These are phyloP conservation scores for Discostella pseudostelligera DNA, from an alignment of 108 stramenopile genomes.

Conservation along the genomic window DNA sequence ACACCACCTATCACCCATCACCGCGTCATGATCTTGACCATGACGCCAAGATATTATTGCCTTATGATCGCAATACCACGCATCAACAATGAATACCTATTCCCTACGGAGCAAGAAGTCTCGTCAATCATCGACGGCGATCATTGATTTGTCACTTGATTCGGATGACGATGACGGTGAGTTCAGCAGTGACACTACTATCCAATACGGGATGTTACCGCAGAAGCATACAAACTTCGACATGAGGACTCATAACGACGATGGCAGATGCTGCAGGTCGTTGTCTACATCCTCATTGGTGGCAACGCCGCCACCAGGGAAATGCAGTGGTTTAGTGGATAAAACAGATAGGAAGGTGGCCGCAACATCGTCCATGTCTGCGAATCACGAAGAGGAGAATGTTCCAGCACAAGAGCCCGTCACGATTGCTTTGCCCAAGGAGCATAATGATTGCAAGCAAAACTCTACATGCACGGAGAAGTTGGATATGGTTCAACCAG, in stretches of 20 bases:
- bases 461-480: not conserved
- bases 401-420: not conserved
- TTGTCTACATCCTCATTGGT: no score
- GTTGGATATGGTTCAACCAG: not conserved
- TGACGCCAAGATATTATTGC: no score
- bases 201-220: not conserved
- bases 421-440: not conserved
- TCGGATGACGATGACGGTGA: constrained; percentile 2
- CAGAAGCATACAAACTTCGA: no score
- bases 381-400: no score
- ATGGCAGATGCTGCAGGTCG: not conserved
- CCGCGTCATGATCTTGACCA: no score
- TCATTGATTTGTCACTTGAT: constrained; percentile 3
- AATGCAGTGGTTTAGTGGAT: no score
- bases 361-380: no score
- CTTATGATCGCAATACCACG: not conserved
- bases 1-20: no score
- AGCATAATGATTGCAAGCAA: not conserved
- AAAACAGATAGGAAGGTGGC: no score
- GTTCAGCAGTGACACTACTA: not conserved
- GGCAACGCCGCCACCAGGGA: no score
- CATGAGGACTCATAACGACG: no score
- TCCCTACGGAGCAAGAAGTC: not conserved
- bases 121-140: constrained; percentile 3
- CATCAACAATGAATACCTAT: not conserved